Conservation (phyloP, 352 stramenopile genomes). For the Pythium guiyangense region DNA sequence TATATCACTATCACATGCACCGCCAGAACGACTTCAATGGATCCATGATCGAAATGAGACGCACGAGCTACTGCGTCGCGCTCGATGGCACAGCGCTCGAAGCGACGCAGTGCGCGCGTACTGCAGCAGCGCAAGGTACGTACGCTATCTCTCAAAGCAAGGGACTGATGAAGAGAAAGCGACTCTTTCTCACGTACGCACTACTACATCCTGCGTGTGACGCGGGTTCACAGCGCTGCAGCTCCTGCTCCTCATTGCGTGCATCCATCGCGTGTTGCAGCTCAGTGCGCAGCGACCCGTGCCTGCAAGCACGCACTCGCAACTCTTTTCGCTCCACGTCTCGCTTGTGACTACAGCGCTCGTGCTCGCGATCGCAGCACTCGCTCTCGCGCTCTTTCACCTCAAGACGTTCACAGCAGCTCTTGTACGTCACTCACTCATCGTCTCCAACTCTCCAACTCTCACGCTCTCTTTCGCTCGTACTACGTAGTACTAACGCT, state of each 20-base stretch:
- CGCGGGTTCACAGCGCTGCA: constrained; percentile 20
- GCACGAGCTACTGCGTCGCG: constrained; percentile 8
- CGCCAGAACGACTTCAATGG: too few species aligned
- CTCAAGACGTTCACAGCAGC: constrained; percentile 24
- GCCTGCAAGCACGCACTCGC: background rate
- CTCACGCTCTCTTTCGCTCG: too few species aligned
- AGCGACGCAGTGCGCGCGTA: constrained; percentile 9
- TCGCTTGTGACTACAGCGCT: constrained; percentile 19
- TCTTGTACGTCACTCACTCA: too few species aligned
- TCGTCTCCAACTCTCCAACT: too few species aligned
- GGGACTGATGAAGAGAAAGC: too few species aligned
- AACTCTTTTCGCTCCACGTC: constrained; percentile 26
- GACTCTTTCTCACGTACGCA: too few species aligned
- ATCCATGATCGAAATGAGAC: too few species aligned
- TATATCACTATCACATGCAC: too few species aligned
- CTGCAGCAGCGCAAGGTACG: constrained; percentile 4
- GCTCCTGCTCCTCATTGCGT: constrained; percentile 28
- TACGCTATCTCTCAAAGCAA: too few species aligned
- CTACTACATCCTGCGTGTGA: background rate
- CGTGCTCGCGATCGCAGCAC: constrained; percentile 18
- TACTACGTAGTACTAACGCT: background rate
- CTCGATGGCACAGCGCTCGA: constrained; percentile 9
- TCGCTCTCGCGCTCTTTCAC: constrained; percentile 14
- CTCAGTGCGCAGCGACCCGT: constrained; percentile 11
- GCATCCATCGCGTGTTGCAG: constrained; percentile 33